Evolutionary conservation across 768 basidiomycete species (phyloP), one percentile per base, ranked within the genome.

Genomic region (Auriscalpium vulgare): DNA sequence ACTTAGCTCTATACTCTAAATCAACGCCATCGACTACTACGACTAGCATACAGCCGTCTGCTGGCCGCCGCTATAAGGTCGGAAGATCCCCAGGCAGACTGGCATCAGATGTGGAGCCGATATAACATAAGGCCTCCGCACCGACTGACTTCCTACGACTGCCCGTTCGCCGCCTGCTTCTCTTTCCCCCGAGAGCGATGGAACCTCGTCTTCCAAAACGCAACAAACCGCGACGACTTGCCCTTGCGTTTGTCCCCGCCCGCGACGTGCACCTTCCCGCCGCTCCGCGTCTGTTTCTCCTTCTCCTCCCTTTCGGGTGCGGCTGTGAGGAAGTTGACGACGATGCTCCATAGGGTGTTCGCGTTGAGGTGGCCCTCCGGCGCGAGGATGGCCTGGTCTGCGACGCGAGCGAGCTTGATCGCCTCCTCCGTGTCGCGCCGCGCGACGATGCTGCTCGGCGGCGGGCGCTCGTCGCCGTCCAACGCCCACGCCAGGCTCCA

Each of bases 391-490:
- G 79, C 75, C 67, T 80, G 76, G 65, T 91, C 90, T 6, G 90
- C 91, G 37, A 90, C 77, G 51, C 77, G 79, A 23, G 87, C 88
- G 43, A 93, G 72, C 63, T 78, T 74, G 23, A 83, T 74, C 10
- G 90, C 91, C 71, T 93, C 90, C 40, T 76, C 74, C 6, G 91
- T 95, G 64, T 98, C 95, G 53, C 93, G 72, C 55, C 94, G 75
- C n/a, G 89, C 84, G 36, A 90, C 89, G 62, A 97, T 91, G 53
- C 92, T 94, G 63, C 87, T 90, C 3, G 95, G 89, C 4, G 95
- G 95, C 3, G 95, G 95, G 17, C 77, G 75, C 71, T 97, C 94
- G 51, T 81, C 74, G 14, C 76, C 82, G 58, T 91, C 86, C 55
- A 92, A 69, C 7, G 86, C 91, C 93, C 89, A 97, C 17, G 85